Evolutionary conservation across 345 rosid genomes (phyloP), one percentile per base, ranked within the genome.

Genomic region (Melaleuca quinquenervia): DNA sequence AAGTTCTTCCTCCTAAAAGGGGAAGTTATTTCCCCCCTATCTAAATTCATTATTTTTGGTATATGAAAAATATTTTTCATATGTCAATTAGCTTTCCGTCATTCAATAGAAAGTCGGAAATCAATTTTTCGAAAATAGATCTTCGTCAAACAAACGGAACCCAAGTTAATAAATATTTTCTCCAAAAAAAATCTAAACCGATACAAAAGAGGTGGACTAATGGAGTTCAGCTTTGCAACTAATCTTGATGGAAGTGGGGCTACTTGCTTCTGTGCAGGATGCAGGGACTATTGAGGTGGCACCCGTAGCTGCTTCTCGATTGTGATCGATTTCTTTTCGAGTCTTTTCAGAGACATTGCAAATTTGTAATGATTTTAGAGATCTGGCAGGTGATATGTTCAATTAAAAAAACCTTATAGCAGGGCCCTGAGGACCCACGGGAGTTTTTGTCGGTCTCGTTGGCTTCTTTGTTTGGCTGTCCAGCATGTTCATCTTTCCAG

Each of bases 51-150:
- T 36, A 6, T 32, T 70, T 32, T 18, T 13, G 8, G 2, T 32
- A 5, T 3, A 9, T 0, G 7, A 20, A 36, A 21, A 70, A 32
- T 1, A 1, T 70, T 70, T 64, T 64, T 1, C 1, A 1, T 70
- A 8, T 21, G 5, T 32, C 0, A 3, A 18, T 32, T 32, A 2
- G 44, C 48, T 20, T 70, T 64, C 21, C 0, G 10, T 70, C 78
- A 70, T 70, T 13, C 7, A 36, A 36, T 41, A 0, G 1, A 70
- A 36, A 9, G 26, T 70, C 26, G 0, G 1, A 10, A 18, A 70
- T 18, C 5, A 0, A 8, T 29, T 62, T 62, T 3, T 8, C 41
- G 3, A 36, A 29, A 62, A 7, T 7, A 29, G 10, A 18, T 36
- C 4, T 70, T 1, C 13, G 36, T 11, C 21, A 8, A 18, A 36